These are phyloP conservation scores for Phytopythium montanum DNA, from an alignment of 352 stramenopile species.

Conservation along the genomic window DNA sequence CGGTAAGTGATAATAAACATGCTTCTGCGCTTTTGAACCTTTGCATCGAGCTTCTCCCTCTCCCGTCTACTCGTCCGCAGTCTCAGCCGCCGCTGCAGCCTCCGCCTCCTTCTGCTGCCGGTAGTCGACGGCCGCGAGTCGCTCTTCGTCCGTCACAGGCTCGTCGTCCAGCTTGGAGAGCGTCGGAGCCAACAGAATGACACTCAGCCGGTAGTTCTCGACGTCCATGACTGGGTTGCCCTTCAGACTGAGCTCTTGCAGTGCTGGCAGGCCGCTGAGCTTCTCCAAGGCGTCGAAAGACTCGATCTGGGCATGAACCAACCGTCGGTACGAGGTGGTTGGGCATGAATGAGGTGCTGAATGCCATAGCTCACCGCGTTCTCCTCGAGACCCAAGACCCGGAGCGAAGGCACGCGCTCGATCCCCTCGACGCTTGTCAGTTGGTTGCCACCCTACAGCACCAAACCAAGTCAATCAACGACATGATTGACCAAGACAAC, in stretches of 20 bases:
- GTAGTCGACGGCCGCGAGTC: slow-evolving; percentile 50
- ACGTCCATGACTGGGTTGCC: slow-evolving; percentile 51
- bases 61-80: slow-evolving; percentile 5
- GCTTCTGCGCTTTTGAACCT: slow-evolving; percentile 19
- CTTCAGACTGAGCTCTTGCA: slow-evolving; percentile 42
- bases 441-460: slow-evolving; percentile 67
- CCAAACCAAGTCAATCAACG: not conserved
- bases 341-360: not conserved
- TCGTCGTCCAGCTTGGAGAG: slow-evolving; percentile 63
- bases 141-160: slow-evolving; percentile 53
- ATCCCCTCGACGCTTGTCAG: slow-evolving; percentile 49
- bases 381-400: slow-evolving; percentile 40
- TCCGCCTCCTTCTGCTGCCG: slow-evolving; percentile 43
- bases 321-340: not conserved
- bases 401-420: slow-evolving; percentile 40
- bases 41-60: not conserved
- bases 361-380: slow-evolving; percentile 42
- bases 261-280: slow-evolving; percentile 33
- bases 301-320: slow-evolving; percentile 33
- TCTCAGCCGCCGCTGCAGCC: slow-evolving; percentile 16
- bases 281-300: slow-evolving; percentile 40
- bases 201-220: slow-evolving; percentile 49
- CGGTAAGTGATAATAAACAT: slow-evolving; percentile 35
- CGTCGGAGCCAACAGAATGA: slow-evolving; percentile 47
- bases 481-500: not conserved